phyloP scores from a whole-genome alignment of 2,329 filamentous ascomycete species.

The Fusarium liriodendri region DNA sequence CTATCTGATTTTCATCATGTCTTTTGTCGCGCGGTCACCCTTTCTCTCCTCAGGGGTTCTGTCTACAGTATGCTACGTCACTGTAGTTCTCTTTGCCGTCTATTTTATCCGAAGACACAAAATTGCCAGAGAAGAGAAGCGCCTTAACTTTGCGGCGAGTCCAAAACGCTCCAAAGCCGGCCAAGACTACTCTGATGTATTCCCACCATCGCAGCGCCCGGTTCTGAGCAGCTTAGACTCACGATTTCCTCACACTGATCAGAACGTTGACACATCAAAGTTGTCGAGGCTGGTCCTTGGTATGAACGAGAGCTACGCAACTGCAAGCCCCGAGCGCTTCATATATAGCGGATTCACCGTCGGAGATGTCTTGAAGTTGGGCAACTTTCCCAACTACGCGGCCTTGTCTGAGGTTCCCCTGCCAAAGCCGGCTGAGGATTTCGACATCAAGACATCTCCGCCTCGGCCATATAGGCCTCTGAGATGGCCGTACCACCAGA shows the following conservation, averaged over 20 bases:
- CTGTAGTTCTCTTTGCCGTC: not conserved
- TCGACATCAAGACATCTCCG: conserved; percentile 74
- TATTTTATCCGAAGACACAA: not conserved
- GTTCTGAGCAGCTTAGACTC: not conserved
- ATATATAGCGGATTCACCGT: not conserved
- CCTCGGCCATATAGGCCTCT: conserved; percentile 84
- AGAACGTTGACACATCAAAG: not conserved
- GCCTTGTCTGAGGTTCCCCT: not conserved
- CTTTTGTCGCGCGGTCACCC: not conserved
- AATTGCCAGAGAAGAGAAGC: not conserved
- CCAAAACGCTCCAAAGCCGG: not conserved
- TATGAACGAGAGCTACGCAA: not conserved
- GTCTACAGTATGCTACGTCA: not conserved
- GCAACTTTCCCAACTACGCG: not conserved
- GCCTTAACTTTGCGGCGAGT: not conserved
- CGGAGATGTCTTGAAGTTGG: not conserved
- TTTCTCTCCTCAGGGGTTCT: not conserved
- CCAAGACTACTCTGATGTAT: not conserved
- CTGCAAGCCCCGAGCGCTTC: not conserved
- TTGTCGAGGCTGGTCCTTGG: not conserved
- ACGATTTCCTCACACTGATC: not conserved
- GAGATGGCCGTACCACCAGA: conserved; percentile 87
- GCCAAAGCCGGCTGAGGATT: conserved; percentile 47
- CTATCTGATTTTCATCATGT: not conserved
- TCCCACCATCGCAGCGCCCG: not conserved